A percentile compares a stretch with the other conserved stretches of the same genome.
Conservation (phyloP, 2,329 filamentous ascomycete genomes). For the Neofusicoccum sp. region DNA sequence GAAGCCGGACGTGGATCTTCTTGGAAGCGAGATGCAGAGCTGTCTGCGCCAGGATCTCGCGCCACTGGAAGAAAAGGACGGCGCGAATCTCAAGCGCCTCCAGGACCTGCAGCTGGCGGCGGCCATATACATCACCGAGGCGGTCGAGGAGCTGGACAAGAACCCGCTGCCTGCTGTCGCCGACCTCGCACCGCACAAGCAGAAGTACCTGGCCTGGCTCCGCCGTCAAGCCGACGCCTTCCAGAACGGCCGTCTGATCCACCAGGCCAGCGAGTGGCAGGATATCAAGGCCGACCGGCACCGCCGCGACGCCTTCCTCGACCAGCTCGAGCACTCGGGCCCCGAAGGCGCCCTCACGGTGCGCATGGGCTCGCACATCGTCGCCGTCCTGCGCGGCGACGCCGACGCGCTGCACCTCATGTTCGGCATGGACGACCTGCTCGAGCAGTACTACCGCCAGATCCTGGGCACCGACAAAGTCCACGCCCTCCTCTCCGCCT, state of each 20-base stretch:
- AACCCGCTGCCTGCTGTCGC: not conserved
- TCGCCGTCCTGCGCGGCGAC: conserved; percentile 2
- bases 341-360: not conserved
- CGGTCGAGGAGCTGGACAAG: not conserved
- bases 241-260: not conserved
- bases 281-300: not conserved
- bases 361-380: conserved; percentile 4
- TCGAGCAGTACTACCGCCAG: conserved; percentile 6
- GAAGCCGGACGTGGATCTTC: conserved; percentile 12
- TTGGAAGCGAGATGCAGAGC: not conserved
- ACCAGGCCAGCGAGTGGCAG: not conserved
- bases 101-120: not conserved
- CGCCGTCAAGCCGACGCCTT: not conserved
- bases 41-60: not conserved
- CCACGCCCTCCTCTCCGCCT: not conserved
- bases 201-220: conserved; percentile 8
- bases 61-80: not conserved
- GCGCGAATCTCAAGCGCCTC: not conserved
- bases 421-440: conserved; percentile 10
- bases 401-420: not conserved
- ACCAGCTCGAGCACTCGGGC: not conserved
- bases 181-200: not conserved
- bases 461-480: not conserved
- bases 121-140: not conserved
- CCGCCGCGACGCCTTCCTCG: not conserved